A percentile compares a stretch with the other conserved stretches of the same genome.
Evolutionary conservation across 768 basidiomycete species (phyloP).

Genomic region (Leccinum arenicola): DNA sequence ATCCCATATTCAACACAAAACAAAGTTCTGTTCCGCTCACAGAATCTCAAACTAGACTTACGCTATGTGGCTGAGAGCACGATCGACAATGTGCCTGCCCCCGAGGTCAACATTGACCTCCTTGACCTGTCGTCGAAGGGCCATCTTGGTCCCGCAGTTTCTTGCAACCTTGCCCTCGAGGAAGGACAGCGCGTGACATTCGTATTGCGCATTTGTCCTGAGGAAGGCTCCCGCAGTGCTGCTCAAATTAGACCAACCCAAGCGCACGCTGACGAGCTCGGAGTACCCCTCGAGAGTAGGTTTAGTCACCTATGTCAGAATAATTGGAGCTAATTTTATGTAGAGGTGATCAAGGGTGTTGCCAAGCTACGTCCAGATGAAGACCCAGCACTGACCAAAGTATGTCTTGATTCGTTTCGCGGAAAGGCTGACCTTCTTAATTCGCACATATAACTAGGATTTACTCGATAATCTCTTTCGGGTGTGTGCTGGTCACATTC

Average conservation of each 20-base stretch:
- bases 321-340: constrained; percentile 1
- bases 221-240: constrained; percentile 18
- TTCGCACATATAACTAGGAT: constrained; percentile 35
- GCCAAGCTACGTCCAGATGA: constrained; percentile 49
- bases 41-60: constrained; percentile 64
- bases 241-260: constrained; percentile 30
- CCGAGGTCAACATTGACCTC: constrained; percentile 53
- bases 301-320: neutral
- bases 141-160: constrained; percentile 68
- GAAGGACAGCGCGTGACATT: constrained; percentile 95
- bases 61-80: constrained; percentile 66
- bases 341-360: constrained; percentile 44
- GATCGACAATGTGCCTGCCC: constrained; percentile 47
- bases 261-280: constrained; percentile 42
- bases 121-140: constrained; percentile 70
- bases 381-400: constrained; percentile 74
- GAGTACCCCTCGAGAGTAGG: constrained; percentile 45
- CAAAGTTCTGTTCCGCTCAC: constrained; percentile 63
- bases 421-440: neutral
- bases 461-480: constrained; percentile 56
- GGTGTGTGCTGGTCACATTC: constrained; percentile 33
- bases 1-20: constrained; percentile 40
- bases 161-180: constrained; percentile 53
- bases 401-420: constrained; percentile 19
- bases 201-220: constrained; percentile 69